Evolutionary conservation across 148 eudicot species (phyloP), one percentile per base, ranked within the genome.

Genomic region (Rhododendron simsii): DNA sequence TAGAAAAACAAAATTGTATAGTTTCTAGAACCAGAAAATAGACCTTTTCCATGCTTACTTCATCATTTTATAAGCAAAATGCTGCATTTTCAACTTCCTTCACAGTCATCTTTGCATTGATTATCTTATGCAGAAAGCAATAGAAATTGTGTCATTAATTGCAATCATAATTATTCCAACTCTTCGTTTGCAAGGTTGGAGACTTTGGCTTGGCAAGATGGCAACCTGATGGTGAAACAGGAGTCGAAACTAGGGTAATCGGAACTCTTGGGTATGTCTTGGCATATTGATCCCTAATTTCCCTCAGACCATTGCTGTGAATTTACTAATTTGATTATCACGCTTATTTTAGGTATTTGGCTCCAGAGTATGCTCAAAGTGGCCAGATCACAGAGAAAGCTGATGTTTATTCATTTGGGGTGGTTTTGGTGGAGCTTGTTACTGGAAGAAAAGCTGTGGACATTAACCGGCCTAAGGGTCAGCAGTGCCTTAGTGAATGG

Each of bases 401-500:
- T 30, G 90, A 89, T 85, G 90, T 89, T 28, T 89, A 89, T 71
- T 89, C 90, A 1, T 89, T 89, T 61, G 90, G 90, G 21, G 90
- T 89, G 45, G 90, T 89, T 18, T 83, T 89, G 55, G 87, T 89
- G 83, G 90, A 89, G 81, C 90, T 89, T 84, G 89, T 89, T 77
- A 89, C 89, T 9, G 90, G 90, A 74, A 86, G 90, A 89, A 89
- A 89, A 87, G 90, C 90, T 45, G 86, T 89, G 78, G 90, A 89
- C 81, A 84, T 89, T 71, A 87, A 81, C 87, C 87, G 87, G 48
- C 89, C 90, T 3, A 89, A 87, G 84, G 90, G 90, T 61, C 90
- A 89, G 80, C 90, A 89, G 86, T 89, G 88, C 84, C 90, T 89
- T 87, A 87, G 89, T 13, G 90, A 89, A 82, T 89, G 90, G 90